Percentiles rank a stretch among this genome's conserved stretches.
phyloP scores from a whole-genome alignment of 2,329 filamentous ascomycete genomes.

The Dothistroma pini region DNA sequence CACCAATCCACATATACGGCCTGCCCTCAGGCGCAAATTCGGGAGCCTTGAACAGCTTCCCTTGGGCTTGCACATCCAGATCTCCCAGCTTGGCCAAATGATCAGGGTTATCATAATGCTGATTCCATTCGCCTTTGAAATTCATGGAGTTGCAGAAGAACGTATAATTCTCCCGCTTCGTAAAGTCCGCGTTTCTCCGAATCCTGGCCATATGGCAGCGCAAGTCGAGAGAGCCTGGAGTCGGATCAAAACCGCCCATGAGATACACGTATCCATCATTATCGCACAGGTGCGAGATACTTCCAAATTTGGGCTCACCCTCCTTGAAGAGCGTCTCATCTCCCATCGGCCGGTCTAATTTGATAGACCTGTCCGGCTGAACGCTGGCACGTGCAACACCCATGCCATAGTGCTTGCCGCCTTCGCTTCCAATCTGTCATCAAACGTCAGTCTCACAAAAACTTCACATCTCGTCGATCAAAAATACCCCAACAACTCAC shows the following conservation, averaged over 20 bases:
- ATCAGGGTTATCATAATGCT: background rate
- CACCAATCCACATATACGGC: slow-evolving; percentile 8
- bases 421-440: background rate
- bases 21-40: slow-evolving; percentile 2
- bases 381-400: slow-evolving; percentile 6
- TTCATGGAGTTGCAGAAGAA: slow-evolving; percentile 8
- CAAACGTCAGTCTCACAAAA: background rate
- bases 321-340: slow-evolving; percentile 8
- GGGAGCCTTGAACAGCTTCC: slow-evolving; percentile 1
- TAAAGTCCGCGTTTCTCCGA: slow-evolving; percentile 8
- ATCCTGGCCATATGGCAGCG: slow-evolving; percentile 7
- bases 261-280: slow-evolving; percentile 9
- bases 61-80: slow-evolving; percentile 6
- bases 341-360: slow-evolving; percentile 8
- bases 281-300: slow-evolving; percentile 6
- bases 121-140: slow-evolving; percentile 1
- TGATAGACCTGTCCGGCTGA: slow-evolving; percentile 1
- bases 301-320: slow-evolving; percentile 5
- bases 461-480: background rate
- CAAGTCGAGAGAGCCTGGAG: background rate
- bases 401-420: slow-evolving; percentile 1
- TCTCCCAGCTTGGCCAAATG: slow-evolving; percentile 2
- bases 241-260: slow-evolving; percentile 6
- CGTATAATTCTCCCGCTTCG: slow-evolving; percentile 8
- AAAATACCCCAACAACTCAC: background rate